These are phyloP conservation scores for Suillus bovinus DNA, from an alignment of 768 basidiomycete genomes.

Conservation along the genomic window DNA sequence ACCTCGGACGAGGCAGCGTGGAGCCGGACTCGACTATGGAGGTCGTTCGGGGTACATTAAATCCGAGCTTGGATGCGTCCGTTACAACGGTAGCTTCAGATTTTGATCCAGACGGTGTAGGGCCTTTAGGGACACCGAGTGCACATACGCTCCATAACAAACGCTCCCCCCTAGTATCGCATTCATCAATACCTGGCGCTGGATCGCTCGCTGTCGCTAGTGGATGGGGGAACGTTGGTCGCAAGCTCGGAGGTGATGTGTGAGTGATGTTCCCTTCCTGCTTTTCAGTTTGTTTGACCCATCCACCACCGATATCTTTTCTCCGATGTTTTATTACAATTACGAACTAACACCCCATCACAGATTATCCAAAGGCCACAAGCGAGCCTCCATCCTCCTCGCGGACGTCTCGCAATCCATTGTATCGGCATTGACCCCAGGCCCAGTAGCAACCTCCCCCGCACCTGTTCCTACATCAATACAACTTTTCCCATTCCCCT, in stretches of 20 bases:
- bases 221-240: conserved; percentile 52
- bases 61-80: background rate
- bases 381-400: conserved; percentile 65
- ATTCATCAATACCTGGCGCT: conserved; percentile 42
- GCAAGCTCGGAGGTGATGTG: conserved; percentile 62
- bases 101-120: background rate
- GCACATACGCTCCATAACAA: background rate
- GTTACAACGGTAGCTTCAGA: background rate
- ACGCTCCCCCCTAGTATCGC: conserved; percentile 27
- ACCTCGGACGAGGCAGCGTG: background rate
- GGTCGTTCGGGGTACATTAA: background rate
- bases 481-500: conserved; percentile 1
- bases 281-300: background rate
- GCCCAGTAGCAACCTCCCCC: conserved; percentile 33
- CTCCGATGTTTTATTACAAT: background rate
- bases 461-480: conserved; percentile 6
- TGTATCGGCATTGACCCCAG: conserved; percentile 46
- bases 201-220: conserved; percentile 37
- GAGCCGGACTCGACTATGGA: background rate
- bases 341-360: background rate
- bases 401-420: conserved; percentile 64
- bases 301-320: background rate
- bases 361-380: conserved; percentile 68
- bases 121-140: background rate
- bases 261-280: conserved; percentile 26